Percentiles rank a stretch among this genome's conserved stretches.
These are phyloP conservation scores for Erysimum cheiranthoides DNA, from an alignment of 345 rosid species.

Conservation along the genomic window DNA sequence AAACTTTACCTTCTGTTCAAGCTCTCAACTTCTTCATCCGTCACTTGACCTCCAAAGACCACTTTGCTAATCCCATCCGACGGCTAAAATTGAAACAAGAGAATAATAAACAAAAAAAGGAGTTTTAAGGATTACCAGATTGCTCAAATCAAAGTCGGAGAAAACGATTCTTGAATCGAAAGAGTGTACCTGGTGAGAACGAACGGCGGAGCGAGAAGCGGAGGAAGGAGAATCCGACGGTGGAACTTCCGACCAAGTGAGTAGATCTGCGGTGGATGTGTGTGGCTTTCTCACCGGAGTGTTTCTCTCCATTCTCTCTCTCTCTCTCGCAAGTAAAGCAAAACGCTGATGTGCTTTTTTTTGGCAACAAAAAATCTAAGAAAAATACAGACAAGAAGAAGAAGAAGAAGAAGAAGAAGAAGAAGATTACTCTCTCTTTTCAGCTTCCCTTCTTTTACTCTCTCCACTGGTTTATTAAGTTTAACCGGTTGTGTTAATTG, in stretches of 20 bases:
- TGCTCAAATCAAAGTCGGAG: background rate
- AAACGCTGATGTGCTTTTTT: background rate
- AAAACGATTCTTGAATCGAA: background rate
- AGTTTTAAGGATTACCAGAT: background rate
- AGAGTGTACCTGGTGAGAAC: conserved; percentile 68
- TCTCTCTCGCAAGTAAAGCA: background rate
- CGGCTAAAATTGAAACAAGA: conserved; percentile 57
- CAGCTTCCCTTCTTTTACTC: conserved; percentile 22
- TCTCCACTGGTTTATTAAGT: background rate
- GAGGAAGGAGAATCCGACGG: conserved; percentile 58
- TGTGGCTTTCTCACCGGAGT: conserved; percentile 82
- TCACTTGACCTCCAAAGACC: conserved; percentile 98
- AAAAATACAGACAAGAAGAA: background rate
- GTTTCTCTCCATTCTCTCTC: conserved; percentile 65
- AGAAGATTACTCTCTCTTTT: background rate
- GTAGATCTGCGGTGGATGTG: conserved; percentile 89
- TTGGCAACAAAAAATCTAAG: conserved; percentile 19
- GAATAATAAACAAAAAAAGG: too few relatives aligned
- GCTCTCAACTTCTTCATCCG: conserved; percentile 89
- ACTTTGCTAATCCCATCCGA: conserved; percentile 96
- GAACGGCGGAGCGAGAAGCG: conserved; percentile 64
- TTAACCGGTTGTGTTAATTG: background rate
- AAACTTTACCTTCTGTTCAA: conserved; percentile 80
- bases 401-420: conserved; percentile 22
- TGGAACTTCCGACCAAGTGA: conserved; percentile 77